Conservation (phyloP, 768 basidiomycete genomes). For the Sarcomyxa edulis region DNA sequence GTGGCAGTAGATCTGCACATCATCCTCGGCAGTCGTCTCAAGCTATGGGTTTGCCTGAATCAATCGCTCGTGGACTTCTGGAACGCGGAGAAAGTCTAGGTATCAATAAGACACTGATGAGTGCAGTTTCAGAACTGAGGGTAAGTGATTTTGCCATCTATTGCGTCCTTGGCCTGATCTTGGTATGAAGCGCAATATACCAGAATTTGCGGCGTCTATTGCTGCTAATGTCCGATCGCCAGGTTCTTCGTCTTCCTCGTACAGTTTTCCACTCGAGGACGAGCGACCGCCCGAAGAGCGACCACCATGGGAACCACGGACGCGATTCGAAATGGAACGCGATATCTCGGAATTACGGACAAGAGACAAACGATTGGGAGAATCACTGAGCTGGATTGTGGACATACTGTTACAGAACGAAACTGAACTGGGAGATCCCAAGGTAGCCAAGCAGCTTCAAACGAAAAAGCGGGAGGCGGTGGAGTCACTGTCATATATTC, state of each 20-base stretch:
- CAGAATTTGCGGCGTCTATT: conserved; percentile 72
- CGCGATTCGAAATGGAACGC: conserved; percentile 66
- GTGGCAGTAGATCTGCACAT: conserved; percentile 18
- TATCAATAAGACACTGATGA: conserved; percentile 81
- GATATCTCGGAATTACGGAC: conserved; percentile 49
- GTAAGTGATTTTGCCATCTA: conserved; percentile 32
- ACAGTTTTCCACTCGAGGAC: conserved; percentile 59
- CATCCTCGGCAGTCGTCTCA: conserved; percentile 35
- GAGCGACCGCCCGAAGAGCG: conserved; percentile 54
- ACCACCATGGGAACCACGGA: conserved; percentile 64
- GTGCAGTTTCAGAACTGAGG: conserved; percentile 71
- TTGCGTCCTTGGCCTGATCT: conserved; percentile 5
- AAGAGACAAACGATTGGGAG: conserved; percentile 61
- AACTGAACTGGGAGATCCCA: conserved; percentile 31
- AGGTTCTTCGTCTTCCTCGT: conserved; percentile 24
- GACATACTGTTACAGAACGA: conserved; percentile 62
- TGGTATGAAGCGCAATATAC: conserved; percentile 66
- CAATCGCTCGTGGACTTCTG: conserved; percentile 64
- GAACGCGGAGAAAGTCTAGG: conserved; percentile 76
- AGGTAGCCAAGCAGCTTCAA: conserved; percentile 22
- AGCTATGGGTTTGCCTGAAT: conserved; percentile 59
- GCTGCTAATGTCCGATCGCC: conserved; percentile 60
- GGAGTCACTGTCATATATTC: conserved; percentile 71
- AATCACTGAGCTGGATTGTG: conserved; percentile 70
- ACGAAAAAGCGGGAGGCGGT: conserved; percentile 58